Percentiles rank a stretch among this genome's conserved stretches.
These are phyloP conservation scores for Lupinus albus DNA, from an alignment of 306 rosid species.

Conservation along the genomic window DNA sequence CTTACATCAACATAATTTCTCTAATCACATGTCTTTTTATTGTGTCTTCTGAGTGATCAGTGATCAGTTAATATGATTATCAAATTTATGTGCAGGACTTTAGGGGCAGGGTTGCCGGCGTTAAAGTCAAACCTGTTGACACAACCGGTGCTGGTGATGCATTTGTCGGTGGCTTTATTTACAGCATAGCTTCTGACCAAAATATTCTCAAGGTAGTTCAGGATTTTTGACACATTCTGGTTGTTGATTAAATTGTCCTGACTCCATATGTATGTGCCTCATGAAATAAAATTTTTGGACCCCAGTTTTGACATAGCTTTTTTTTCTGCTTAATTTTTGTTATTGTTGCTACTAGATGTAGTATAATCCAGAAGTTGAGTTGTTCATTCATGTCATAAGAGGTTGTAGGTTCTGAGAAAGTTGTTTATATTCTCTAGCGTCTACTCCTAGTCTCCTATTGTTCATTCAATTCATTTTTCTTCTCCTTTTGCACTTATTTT, in stretches of 20 bases:
- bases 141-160: constrained; percentile 99
- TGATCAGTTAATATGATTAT: constrained; percentile 9
- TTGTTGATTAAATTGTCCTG: constrained; percentile 26
- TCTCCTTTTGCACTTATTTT: neutral
- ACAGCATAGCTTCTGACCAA: constrained; percentile 66
- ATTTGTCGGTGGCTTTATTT: constrained; percentile 79
- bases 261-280: neutral
- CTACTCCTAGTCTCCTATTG: neutral
- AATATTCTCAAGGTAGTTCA: constrained; percentile 61
- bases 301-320: neutral
- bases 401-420: neutral
- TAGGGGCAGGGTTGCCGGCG: constrained; percentile 75
- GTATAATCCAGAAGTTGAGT: neutral
- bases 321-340: neutral
- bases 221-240: constrained; percentile 7
- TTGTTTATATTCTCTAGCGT: neutral
- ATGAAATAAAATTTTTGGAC: neutral
- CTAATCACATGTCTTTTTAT: constrained; percentile 1
- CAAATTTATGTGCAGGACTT: constrained; percentile 60
- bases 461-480: neutral
- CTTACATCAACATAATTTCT: constrained; percentile 7
- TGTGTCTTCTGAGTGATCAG: neutral
- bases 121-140: constrained; percentile 74
- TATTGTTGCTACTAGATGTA: neutral
- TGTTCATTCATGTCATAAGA: neutral